These are phyloP conservation scores for Dictyostelium intermedium DNA, from an alignment of 78 protist genomes.

Conservation along the genomic window DNA sequence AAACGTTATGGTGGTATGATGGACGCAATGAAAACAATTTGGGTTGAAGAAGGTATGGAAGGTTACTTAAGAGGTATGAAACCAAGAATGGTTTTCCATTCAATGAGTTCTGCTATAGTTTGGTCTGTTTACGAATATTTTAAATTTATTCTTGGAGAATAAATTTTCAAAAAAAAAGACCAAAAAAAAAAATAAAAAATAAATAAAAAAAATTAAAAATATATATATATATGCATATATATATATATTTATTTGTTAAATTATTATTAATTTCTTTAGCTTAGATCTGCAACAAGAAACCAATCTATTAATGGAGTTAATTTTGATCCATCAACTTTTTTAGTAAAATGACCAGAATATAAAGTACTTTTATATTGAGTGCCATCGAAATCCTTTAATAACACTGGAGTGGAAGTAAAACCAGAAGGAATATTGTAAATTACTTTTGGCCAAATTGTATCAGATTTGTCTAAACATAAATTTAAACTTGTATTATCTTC, in stretches of 20 bases:
- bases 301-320: neutral
- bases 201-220: neutral
- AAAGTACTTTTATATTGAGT: neutral
- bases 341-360: neutral
- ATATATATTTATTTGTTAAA: too few species aligned
- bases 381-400: neutral
- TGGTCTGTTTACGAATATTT: constrained; percentile 78
- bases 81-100: constrained; percentile 79
- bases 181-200: neutral
- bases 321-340: neutral
- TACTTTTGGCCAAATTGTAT: neutral
- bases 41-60: constrained; percentile 66
- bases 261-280: too few species aligned
- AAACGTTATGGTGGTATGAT: constrained; percentile 71
- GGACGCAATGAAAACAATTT: constrained; percentile 57
- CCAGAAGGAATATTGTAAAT: neutral
- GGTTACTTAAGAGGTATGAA: constrained; percentile 73
- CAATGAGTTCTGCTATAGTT: constrained; percentile 79
- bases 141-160: constrained; percentile 42
- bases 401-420: neutral
- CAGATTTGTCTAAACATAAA: neutral
- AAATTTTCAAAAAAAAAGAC: neutral
- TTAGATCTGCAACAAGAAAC: neutral
- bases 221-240: too few species aligned
- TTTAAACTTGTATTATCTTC: neutral